Percentiles rank a stretch among this genome's conserved stretches.
Conservation (phyloP, 2,329 filamentous ascomycete genomes). For the Rutstroemia sydowiana region DNA sequence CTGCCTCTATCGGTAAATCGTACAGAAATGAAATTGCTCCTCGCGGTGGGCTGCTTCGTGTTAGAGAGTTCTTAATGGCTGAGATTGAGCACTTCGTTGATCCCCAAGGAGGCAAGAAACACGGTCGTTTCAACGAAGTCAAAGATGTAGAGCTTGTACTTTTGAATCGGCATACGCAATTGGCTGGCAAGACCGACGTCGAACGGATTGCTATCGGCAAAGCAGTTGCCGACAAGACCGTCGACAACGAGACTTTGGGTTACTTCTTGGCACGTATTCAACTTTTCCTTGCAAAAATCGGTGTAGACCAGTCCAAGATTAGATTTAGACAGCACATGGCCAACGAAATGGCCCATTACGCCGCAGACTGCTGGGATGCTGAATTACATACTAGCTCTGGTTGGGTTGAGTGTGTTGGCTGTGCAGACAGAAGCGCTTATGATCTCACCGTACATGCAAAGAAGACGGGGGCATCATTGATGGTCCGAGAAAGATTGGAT, state of each 20-base stretch:
- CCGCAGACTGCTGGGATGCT: constrained; percentile 95
- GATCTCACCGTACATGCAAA: constrained; percentile 89
- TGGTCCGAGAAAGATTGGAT: constrained; percentile 75
- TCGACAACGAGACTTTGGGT: constrained; percentile 96
- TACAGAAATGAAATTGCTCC: constrained; percentile 98
- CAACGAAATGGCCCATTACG: constrained; percentile 89
- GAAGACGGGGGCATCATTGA: constrained; percentile 78
- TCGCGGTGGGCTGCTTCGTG: constrained; percentile 79
- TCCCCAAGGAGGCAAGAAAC: constrained; percentile 89
- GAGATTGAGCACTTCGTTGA: constrained; percentile 99
- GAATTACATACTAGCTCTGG: constrained; percentile 87
- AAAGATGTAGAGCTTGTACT: constrained; percentile 77
- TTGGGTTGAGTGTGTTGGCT: constrained; percentile 98
- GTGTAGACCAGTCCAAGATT: constrained; percentile 79
- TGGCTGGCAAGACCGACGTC: constrained; percentile 73
- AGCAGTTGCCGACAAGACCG: constrained; percentile 72
- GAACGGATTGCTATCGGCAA: constrained; percentile 72
- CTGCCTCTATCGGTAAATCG: constrained; percentile 93
- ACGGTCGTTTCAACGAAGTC: constrained; percentile 78
- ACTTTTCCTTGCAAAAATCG: constrained; percentile 81
- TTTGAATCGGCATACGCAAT: constrained; percentile 77
- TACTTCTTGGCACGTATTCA: constrained; percentile 96
- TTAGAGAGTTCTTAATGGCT: constrained; percentile 97
- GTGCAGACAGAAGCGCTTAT: constrained; percentile 91
- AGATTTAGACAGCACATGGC: constrained; percentile 97